These are phyloP conservation scores for Penicillium manginii DNA, from an alignment of 495 filamentous ascomycete genomes.

Conservation along the genomic window DNA sequence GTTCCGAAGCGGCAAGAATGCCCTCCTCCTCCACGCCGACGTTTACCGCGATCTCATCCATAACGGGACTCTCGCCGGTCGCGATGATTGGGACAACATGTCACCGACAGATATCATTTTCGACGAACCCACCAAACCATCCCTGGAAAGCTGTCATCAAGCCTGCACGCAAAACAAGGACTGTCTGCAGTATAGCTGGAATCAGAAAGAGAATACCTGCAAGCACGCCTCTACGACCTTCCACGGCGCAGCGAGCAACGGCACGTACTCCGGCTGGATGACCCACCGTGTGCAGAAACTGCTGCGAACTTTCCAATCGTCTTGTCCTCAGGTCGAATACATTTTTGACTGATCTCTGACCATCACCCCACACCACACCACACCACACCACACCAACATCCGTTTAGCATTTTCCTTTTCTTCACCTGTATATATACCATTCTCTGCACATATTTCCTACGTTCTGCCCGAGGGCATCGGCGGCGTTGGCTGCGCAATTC, in stretches of 20 bases:
- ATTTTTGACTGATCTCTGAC: slow-evolving; percentile 27
- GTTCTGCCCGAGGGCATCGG: too few relatives aligned
- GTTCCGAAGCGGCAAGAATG: slow-evolving; percentile 39
- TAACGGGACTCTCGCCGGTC: slow-evolving; percentile 19
- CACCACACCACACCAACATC: neutral
- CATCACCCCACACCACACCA: too few relatives aligned
- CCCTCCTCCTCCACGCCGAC: slow-evolving; percentile 36
- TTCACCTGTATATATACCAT: slow-evolving; percentile 18
- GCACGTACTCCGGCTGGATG: slow-evolving; percentile 40
- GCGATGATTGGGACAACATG: slow-evolving; percentile 41
- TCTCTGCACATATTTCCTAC: slow-evolving; percentile 14
- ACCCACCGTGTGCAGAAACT: slow-evolving; percentile 27
- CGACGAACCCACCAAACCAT: slow-evolving; percentile 23
- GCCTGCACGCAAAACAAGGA: slow-evolving; percentile 40
- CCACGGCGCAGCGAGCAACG: slow-evolving; percentile 25
- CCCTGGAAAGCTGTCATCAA: slow-evolving; percentile 38
- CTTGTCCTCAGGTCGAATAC: slow-evolving; percentile 34
- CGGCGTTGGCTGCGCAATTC: too few relatives aligned
- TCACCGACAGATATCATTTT: slow-evolving; percentile 25
- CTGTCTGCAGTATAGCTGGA: slow-evolving; percentile 49
- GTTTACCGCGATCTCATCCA: slow-evolving; percentile 37
- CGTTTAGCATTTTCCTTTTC: slow-evolving; percentile 5
- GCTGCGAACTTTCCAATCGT: slow-evolving; percentile 30
- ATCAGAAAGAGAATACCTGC: slow-evolving; percentile 30
- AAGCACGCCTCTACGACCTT: slow-evolving; percentile 39